Base-by-base conservation (phyloP, 768 basidiomycete genomes). In the Trametes meyenii region DNA sequence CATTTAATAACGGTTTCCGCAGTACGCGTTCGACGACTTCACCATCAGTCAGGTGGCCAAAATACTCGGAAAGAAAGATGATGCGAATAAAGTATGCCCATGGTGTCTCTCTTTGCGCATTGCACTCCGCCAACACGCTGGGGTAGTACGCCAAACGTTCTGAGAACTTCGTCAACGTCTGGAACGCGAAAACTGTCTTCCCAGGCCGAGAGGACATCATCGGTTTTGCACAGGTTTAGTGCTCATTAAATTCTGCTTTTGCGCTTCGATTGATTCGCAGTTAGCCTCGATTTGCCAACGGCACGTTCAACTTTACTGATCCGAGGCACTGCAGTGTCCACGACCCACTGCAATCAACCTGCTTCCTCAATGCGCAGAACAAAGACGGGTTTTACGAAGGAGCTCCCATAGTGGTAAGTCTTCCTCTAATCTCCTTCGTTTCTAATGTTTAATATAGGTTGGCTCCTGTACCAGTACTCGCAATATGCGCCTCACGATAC, bases 1-100 rank as follows among this genome's bases (percentile, higher is more conserved):
- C 11, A 3, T 11, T 38, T 26, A 14, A 36, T 23, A 3, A 16
- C 14, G 11, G 3, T 5, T 3, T 16, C 0, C n/a, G 2, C 35
- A 87, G 86, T 79, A 87, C 65, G 78, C 86, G 1, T 88, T 88
- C 69, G 80, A 79, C 56, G 86, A 88, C 64, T 88, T 88, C 64
- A 73, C 82, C 1, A 83, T 88, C 50, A 83, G 85, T 1, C 86
- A 87, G 74, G 86, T 87, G 1, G 82, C 86, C 0, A 84, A 82
- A 62, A 59, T 78, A 5, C 73, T 88, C 2, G 82, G 81, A 19
- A 82, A 81, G 55, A 73, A 73, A 0, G 73, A 70, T 8, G 86
- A 87, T 67, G 78, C 74, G 11, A 66, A 70, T 36, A 87, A 87
- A 77, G 85, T 84, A 29, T 64, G 1, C 36, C 14, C n/a, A 11